A percentile compares a stretch with the other conserved stretches of the same genome.
phyloP scores from a whole-genome alignment of 495 filamentous ascomycete genomes.

The Bombardia bombarda region DNA sequence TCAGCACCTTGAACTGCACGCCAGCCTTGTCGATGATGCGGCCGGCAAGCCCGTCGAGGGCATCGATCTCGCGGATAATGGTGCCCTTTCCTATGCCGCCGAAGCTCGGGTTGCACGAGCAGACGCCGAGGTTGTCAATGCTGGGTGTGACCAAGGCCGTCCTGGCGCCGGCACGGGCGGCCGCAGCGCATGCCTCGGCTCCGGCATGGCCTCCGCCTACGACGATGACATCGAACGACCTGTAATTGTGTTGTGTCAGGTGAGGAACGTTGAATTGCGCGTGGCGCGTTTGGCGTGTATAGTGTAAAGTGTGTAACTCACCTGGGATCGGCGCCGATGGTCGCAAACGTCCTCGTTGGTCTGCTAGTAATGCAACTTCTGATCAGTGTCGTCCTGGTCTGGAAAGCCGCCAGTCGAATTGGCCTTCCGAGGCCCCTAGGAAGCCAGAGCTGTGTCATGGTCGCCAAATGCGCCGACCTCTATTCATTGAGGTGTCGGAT shows the following conservation, averaged over 20 bases:
- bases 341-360: constrained; percentile 26
- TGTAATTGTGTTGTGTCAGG: too few species aligned
- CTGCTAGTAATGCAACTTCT: too few species aligned
- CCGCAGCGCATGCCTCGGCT: constrained; percentile 87
- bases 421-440: constrained; percentile 15
- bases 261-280: too few species aligned
- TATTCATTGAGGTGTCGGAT: too few species aligned
- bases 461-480: too few species aligned
- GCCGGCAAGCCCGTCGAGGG: constrained; percentile 84
- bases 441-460: not conserved
- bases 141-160: constrained; percentile 87
- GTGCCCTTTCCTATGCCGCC: constrained; percentile 98
- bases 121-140: constrained; percentile 82
- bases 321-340: constrained; percentile 29
- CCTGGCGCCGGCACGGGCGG: constrained; percentile 79
- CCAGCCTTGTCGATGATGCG: constrained; percentile 90
- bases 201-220: constrained; percentile 96
- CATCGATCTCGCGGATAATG: constrained; percentile 92
- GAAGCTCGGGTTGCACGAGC: constrained; percentile 96
- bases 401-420: not conserved
- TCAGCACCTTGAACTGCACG: constrained; percentile 82
- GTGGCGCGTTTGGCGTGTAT: too few species aligned
- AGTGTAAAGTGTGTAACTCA: too few species aligned
- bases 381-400: too few species aligned
- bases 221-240: constrained; percentile 85